These are phyloP conservation scores for Cercospora brassicicola DNA, from an alignment of 2,329 filamentous ascomycete species.

Conservation along the genomic window DNA sequence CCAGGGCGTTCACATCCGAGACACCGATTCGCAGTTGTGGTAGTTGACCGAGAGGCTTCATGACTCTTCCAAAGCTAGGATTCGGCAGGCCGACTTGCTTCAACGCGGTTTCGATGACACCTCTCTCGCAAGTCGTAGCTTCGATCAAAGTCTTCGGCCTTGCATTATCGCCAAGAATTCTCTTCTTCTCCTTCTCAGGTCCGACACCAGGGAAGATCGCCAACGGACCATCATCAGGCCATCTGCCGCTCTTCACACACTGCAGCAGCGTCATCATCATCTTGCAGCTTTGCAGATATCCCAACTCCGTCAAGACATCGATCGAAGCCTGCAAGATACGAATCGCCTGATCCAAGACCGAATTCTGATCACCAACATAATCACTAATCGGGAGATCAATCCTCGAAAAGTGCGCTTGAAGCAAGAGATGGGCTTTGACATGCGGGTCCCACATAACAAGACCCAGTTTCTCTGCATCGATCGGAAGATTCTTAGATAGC, in stretches of 20 bases:
- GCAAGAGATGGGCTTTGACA: constrained; percentile 88
- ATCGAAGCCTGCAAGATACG: constrained; percentile 95
- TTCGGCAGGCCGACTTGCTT: constrained; percentile 55
- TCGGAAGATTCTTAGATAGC: constrained; percentile 76
- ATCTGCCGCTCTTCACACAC: constrained; percentile 87
- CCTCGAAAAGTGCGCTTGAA: constrained; percentile 93
- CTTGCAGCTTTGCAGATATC: constrained; percentile 71
- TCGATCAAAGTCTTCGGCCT: constrained; percentile 43
- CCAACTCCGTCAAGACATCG: constrained; percentile 89
- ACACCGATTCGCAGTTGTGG: constrained; percentile 68
- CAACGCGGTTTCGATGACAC: constrained; percentile 42
- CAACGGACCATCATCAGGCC: constrained; percentile 78
- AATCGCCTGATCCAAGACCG: constrained; percentile 89
- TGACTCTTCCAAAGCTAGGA: constrained; percentile 50
- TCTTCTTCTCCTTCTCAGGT: constrained; percentile 46
- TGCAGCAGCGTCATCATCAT: constrained; percentile 85
- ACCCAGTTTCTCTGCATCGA: constrained; percentile 62
- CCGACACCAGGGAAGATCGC: constrained; percentile 76
- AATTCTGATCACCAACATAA: constrained; percentile 90
- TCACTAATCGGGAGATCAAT: constrained; percentile 91
- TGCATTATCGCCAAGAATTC: constrained; percentile 39
- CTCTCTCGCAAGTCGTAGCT: constrained; percentile 39
- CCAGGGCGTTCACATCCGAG: constrained; percentile 60
- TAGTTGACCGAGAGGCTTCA: constrained; percentile 63
- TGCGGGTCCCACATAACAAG: constrained; percentile 98